These are phyloP conservation scores for Leishmania braziliensis DNA, from an alignment of 208 protist genomes.

Conservation along the genomic window DNA sequence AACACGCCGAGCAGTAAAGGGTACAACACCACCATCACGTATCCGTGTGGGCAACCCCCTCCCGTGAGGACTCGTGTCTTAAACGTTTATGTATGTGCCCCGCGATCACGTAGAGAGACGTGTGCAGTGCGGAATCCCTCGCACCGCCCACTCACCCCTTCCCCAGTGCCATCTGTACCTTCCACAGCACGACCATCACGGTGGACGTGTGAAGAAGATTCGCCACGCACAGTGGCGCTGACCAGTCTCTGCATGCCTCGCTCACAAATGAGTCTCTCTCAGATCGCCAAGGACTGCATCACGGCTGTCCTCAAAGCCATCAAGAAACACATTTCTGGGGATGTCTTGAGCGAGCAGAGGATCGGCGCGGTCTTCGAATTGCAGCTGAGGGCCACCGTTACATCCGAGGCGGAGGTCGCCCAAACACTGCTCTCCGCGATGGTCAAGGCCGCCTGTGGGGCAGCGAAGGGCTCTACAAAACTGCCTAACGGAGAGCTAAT, in stretches of 20 bases:
- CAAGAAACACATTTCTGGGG: conserved; percentile 58
- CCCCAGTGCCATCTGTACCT: background rate
- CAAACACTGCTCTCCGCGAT: conserved; percentile 60
- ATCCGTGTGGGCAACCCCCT: background rate
- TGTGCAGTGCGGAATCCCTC: background rate
- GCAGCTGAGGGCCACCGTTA: conserved; percentile 35
- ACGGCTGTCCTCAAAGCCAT: conserved; percentile 59
- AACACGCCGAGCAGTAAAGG: background rate
- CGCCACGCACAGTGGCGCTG: background rate
- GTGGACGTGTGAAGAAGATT: background rate
- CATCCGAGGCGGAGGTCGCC: conserved; percentile 46
- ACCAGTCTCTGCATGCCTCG: background rate
- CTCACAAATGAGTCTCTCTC: conserved; percentile 29
- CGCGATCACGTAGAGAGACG: background rate
- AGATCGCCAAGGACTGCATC: conserved; percentile 60
- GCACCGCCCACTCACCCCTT: background rate
- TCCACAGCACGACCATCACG: background rate
- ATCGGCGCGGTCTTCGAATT: conserved; percentile 39
- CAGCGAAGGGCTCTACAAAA: conserved; percentile 68
- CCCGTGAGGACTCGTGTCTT: background rate
- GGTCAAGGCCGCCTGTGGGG: conserved; percentile 76
- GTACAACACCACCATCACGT: background rate
- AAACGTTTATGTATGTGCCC: background rate
- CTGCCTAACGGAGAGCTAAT: conserved; percentile 57
- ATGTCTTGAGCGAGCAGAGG: conserved; percentile 28